Conservation (phyloP, 1,139 yeast species). For the Taphrina flavorubra region DNA sequence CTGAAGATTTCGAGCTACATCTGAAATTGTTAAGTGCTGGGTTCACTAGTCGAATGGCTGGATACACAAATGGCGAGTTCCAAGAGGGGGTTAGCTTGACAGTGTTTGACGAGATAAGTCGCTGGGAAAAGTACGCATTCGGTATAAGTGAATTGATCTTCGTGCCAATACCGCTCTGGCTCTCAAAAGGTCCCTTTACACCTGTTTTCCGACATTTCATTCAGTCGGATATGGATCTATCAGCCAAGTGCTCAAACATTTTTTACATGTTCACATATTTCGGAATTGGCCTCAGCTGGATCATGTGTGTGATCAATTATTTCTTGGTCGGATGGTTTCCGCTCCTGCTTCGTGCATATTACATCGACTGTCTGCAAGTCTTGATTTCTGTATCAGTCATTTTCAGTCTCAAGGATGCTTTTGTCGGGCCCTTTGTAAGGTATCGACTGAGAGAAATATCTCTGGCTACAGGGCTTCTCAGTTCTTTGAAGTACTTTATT, state of each 20-base stretch:
- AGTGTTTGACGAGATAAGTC: constrained; percentile 44
- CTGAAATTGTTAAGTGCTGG: constrained; percentile 43
- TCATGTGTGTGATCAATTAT: constrained; percentile 43
- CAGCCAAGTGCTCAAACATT: constrained; percentile 43
- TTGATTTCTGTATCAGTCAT: constrained; percentile 43
- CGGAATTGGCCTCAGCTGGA: constrained; percentile 42
- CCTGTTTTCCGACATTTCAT: constrained; percentile 43
- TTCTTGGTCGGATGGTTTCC: constrained; percentile 44
- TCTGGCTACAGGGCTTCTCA: constrained; percentile 24
- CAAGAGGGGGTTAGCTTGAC: constrained; percentile 45
- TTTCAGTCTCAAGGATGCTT: constrained; percentile 44
- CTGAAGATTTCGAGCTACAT: constrained; percentile 45
- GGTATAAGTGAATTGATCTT: constrained; percentile 44
- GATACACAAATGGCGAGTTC: constrained; percentile 42
- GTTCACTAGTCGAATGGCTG: constrained; percentile 40
- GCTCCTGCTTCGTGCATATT: constrained; percentile 40
- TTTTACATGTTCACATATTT: constrained; percentile 45
- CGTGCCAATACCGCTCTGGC: constrained; percentile 42
- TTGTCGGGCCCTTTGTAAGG: constrained; percentile 43
- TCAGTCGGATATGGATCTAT: constrained; percentile 40
- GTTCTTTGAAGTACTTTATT: constrained; percentile 26
- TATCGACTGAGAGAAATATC: constrained; percentile 41
- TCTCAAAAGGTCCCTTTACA: constrained; percentile 41
- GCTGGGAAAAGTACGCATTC: constrained; percentile 45
- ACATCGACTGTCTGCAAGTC: constrained; percentile 43